Base-by-base conservation (phyloP, 2,329 filamentous ascomycete genomes). In the Cordyceps cateniannulata region DNA sequence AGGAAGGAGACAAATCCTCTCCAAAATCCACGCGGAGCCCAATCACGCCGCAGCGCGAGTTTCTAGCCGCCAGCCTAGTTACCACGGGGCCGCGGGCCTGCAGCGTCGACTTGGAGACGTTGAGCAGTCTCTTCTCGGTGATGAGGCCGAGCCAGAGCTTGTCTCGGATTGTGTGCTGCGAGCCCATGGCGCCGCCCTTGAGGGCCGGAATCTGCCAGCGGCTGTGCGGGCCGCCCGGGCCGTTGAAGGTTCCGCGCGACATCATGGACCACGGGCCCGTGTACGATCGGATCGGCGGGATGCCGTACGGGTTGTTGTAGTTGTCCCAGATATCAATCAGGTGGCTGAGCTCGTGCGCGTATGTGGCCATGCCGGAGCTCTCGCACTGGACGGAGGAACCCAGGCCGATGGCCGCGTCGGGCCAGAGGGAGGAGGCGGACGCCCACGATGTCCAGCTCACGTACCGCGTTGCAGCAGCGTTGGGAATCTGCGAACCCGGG, bases 361-460 rank as follows among this genome's bases (percentile, higher is more conserved):
- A 83, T 0, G 78, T 80, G 0, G 73, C 76, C 77, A 81, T 79
- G 7, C 81, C 81, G 1, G 77, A 81, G 65, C 77, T 80, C 65
- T 83, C 81, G 3, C 73, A 79, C 67, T 83, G 81, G 0, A 79
- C 81, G 0, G 78, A 81, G 1, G 79, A 81, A 16, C 80, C 80
- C 32, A 72, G 72, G 1, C 78, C 80, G 0, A 35, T 35, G 32
- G 32, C 32, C 10, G 80, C 80, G 47, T 83, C 82, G 3, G 80
- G 80, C 81, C 81, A 83, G 62, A 82, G 78, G 1, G 71, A 74
- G 0, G 79, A 75, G 0, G 79, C 80, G 3, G 80, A 68, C 4
- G 78, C 79, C 79, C 80, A 83, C 2, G 77, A 80, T 0, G 79
- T 80, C 81, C 80, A 83, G 12, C 77, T 73, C 18, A 82, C 79